Conservation (phyloP, 78 protist species). For the Parvularia atlantis region DNA sequence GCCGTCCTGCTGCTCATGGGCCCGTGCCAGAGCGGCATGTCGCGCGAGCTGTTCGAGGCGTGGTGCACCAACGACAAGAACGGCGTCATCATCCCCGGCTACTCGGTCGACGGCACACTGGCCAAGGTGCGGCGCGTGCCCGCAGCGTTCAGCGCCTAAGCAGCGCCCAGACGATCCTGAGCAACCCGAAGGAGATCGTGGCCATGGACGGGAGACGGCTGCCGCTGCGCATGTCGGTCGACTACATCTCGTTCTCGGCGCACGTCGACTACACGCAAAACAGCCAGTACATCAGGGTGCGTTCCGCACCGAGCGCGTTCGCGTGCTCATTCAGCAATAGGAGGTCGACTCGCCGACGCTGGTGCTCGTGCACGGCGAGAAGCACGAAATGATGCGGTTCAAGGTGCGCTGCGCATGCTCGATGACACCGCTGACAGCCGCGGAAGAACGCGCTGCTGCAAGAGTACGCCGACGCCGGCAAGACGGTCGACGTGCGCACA, state of each 20-base stretch:
- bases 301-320: no score
- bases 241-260: conserved; percentile 81
- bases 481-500: no score
- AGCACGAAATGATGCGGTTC: conserved; percentile 65
- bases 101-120: conserved; percentile 85
- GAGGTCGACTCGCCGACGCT: conserved; percentile 63
- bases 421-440: no score
- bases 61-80: conserved; percentile 71
- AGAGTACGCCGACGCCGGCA: no score
- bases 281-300: conserved; percentile 59
- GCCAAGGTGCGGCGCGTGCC: conserved; percentile 44
- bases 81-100: conserved; percentile 82
- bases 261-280: conserved; percentile 88
- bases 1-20: conserved; percentile 22
- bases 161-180: conserved; percentile 15
- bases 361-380: conserved; percentile 87
- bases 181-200: conserved; percentile 28
- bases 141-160: no score
- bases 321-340: no score
- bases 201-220: conserved; percentile 37
- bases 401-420: no score
- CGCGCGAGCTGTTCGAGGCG: conserved; percentile 77
- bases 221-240: conserved; percentile 43
- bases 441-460: no score
- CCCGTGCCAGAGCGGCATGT: conserved; percentile 77